Evolutionary conservation across 495 filamentous ascomycete species (phyloP).

Genomic region (Trichoderma virens): DNA sequence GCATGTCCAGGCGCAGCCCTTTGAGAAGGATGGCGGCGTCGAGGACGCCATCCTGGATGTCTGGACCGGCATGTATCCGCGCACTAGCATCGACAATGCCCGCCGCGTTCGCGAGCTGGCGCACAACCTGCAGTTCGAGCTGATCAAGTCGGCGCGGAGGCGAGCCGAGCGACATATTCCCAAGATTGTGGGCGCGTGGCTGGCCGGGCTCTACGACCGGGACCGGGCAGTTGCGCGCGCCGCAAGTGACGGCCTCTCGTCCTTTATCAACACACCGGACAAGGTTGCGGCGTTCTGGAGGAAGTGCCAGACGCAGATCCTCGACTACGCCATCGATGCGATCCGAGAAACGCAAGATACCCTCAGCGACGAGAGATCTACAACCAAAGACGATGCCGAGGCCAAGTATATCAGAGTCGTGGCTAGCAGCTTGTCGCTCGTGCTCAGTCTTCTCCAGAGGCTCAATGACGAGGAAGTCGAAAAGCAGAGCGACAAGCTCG

Average conservation of each 20-base stretch:
- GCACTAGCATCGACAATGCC: constrained; percentile 78
- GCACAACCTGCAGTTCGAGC: constrained; percentile 63
- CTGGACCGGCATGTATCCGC: constrained; percentile 86
- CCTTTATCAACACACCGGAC: constrained; percentile 68
- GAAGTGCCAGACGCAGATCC: constrained; percentile 62
- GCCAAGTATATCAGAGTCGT: constrained; percentile 78
- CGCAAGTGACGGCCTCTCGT: constrained; percentile 64
- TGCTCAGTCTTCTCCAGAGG: constrained; percentile 45
- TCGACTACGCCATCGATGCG: constrained; percentile 74
- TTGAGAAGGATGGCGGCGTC: constrained; percentile 42
- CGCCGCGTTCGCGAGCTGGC: constrained; percentile 81
- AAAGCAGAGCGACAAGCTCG: constrained; percentile 40
- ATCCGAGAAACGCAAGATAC: constrained; percentile 71
- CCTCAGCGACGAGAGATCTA: constrained; percentile 79
- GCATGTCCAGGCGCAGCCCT: constrained; percentile 44
- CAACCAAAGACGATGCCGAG: constrained; percentile 73
- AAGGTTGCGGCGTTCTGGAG: constrained; percentile 70
- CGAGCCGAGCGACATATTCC: constrained; percentile 71
- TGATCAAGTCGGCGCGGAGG: constrained; percentile 67
- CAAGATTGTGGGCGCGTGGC: constrained; percentile 74
- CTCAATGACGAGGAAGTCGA: constrained; percentile 40
- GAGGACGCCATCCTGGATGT: constrained; percentile 74
- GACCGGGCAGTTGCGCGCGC: constrained; percentile 65
- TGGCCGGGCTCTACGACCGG: constrained; percentile 78
- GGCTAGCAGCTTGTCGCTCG: constrained; percentile 52